phyloP scores from a whole-genome alignment of 2,329 filamentous ascomycete genomes.

The Pochonia chlamydosporia region DNA sequence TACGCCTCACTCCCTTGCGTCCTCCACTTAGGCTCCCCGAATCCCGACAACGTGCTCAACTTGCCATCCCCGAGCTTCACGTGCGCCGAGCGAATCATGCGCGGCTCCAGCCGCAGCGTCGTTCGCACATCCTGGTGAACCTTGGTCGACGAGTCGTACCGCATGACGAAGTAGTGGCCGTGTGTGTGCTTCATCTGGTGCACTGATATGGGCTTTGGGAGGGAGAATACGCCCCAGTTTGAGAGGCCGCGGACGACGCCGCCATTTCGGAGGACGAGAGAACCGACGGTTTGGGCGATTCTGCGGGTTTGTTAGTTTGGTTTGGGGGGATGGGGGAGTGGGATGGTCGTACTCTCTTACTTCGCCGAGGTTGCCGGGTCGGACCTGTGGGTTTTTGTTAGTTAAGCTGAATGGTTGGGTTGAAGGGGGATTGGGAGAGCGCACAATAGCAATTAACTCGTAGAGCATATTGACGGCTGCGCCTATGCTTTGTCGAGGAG shows the following conservation, averaged over 20 bases:
- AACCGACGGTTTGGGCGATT: slow-evolving; percentile 81
- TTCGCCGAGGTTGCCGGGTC: slow-evolving; percentile 81
- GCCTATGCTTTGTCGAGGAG: slow-evolving; percentile 18
- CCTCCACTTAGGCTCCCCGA: slow-evolving; percentile 46
- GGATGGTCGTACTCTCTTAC: slow-evolving; percentile 76
- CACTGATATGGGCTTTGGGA: slow-evolving; percentile 72
- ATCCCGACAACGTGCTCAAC: slow-evolving; percentile 44
- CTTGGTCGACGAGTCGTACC: slow-evolving; percentile 73
- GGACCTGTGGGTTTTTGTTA: slow-evolving; percentile 56
- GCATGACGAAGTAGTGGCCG: slow-evolving; percentile 97
- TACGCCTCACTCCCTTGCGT: slow-evolving; percentile 26
- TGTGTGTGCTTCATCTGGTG: slow-evolving; percentile 78
- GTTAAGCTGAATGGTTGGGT: slow-evolving; percentile 9
- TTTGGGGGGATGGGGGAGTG: slow-evolving; percentile 8
- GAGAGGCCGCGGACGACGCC: slow-evolving; percentile 88
- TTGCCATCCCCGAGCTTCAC: slow-evolving; percentile 74
- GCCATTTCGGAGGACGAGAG: slow-evolving; percentile 72
- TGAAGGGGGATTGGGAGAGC: slow-evolving; percentile 20
- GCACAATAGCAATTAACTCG: slow-evolving; percentile 91
- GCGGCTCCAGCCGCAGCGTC: slow-evolving; percentile 77
- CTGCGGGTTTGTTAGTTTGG: slow-evolving; percentile 35
- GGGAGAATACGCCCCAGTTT: slow-evolving; percentile 91
- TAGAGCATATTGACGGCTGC: slow-evolving; percentile 71
- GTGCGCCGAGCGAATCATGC: slow-evolving; percentile 80
- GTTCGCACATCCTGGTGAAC: slow-evolving; percentile 70